These are phyloP conservation scores for Fusarium pilosicola DNA, from an alignment of 2,329 filamentous ascomycete species.

Conservation along the genomic window DNA sequence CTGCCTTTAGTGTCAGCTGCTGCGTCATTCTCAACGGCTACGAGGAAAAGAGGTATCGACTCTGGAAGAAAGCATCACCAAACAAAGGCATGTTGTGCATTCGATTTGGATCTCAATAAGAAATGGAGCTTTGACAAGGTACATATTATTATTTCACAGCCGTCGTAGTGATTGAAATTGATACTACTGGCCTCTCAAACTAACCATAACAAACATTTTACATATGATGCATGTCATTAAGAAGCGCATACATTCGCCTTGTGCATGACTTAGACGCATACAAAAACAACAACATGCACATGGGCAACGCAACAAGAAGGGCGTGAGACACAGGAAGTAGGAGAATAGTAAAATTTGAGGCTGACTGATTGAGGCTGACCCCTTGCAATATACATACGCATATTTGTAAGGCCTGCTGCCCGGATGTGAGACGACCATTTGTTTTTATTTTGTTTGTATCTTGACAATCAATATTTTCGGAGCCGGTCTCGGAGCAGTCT, in stretches of 20 bases:
- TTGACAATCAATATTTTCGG: neutral
- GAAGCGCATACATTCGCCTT: neutral
- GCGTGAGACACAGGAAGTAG: neutral
- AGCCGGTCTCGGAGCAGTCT: conserved; percentile 6
- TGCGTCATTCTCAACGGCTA: conserved; percentile 22
- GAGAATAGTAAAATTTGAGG: neutral
- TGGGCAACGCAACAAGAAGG: neutral
- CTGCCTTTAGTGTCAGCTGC: conserved; percentile 6
- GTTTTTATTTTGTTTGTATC: neutral
- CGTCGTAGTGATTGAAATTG: neutral
- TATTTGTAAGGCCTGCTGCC: neutral
- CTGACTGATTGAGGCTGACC: neutral
- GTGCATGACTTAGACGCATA: neutral
- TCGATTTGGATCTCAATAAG: neutral
- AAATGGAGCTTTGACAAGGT: neutral
- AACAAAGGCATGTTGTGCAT: neutral
- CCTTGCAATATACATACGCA: neutral
- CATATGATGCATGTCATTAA: neutral
- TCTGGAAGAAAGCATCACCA: neutral
- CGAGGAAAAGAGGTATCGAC: neutral
- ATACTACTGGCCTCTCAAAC: neutral
- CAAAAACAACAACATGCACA: neutral
- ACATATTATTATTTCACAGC: neutral
- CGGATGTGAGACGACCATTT: neutral
- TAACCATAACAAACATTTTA: neutral